Evolutionary conservation across 2,329 filamentous ascomycete genomes (phyloP).

Genomic region (Delphinella strobiligena): DNA sequence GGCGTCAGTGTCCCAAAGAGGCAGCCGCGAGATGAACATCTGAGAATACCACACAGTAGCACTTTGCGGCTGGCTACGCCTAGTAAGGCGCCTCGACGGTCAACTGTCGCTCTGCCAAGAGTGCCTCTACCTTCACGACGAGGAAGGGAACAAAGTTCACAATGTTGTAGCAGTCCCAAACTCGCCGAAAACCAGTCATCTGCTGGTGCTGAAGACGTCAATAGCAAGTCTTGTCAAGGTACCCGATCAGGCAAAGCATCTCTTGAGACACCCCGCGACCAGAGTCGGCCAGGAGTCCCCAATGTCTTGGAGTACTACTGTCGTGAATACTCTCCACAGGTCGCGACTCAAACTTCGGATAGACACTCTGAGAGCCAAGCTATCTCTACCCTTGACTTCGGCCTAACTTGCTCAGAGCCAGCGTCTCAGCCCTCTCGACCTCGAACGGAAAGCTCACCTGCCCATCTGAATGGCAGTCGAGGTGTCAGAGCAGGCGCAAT

Average conservation of each 20-base stretch:
- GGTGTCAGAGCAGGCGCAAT: too few relatives aligned
- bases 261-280: slow-evolving; percentile 4
- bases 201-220: background rate
- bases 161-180: slow-evolving; percentile 2
- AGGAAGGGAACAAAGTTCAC: background rate
- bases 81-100: background rate
- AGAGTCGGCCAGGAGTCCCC: slow-evolving; percentile 3
- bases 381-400: slow-evolving; percentile 4
- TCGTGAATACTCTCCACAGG: slow-evolving; percentile 1
- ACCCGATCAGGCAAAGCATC: slow-evolving; percentile 3
- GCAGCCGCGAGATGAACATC: slow-evolving; percentile 5
- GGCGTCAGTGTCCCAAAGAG: background rate
- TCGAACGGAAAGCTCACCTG: background rate
- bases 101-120: slow-evolving; percentile 3
- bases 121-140: background rate
- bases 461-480: too few relatives aligned
- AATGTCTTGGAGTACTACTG: slow-evolving; percentile 8
- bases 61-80: too few relatives aligned
- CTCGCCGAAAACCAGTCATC: background rate
- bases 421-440: background rate
- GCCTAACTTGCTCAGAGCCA: background rate
- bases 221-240: slow-evolving; percentile 1
- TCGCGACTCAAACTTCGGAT: background rate
- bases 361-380: background rate
- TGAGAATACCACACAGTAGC: slow-evolving; percentile 9